Base-by-base conservation (phyloP, 2,329 filamentous ascomycete genomes). In the Calonectria crousiana region DNA sequence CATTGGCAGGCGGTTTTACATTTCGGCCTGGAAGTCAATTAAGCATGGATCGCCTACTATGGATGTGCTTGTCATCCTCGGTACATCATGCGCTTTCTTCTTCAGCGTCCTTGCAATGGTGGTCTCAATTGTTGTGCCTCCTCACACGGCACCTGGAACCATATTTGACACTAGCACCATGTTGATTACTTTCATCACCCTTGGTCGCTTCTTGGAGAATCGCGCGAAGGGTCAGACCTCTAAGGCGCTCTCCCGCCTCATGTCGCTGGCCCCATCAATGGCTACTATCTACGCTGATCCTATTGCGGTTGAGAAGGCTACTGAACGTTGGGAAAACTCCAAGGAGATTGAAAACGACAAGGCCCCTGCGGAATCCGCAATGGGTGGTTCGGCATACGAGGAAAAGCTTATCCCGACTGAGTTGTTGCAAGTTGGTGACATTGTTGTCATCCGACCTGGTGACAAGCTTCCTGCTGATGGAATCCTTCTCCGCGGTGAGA, bases 111-210 rank as follows among this genome's bases (percentile, higher is more conserved):
- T 95, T 62, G 92, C 95, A 20, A 98, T 99, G 95, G 69, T 93
- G 6, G 92, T 98, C 20, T 97, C 95, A 0, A 83, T 98, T 26
- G 78, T 94, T 18, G 88, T 91, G n/a, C 87, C 91, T 28, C 94
- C 95, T 9, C 95, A 98, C 82, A 91, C 89, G 3, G 91, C 95
- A 62, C 97, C 97, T 0, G 93, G 92, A 76, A 98, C 95, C 2
- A 94, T 98, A 20, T 99, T 99, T 81, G 97, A 99, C 82, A 99
- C 97, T 1, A 98, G 96, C 85, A 98, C 95, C 28, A 99, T 98
- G 97, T 89, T 99, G 67, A 96, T 99, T 84, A 98, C 95, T 0
- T 98, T 99, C 83, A 95, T 98, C 84, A 95, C 94, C 1, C 87
- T 99, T 3, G 95, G 97, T 5, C 93, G 97, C 44, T 99, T 94